Percentiles rank a stretch among this genome's conserved stretches.
Evolutionary conservation across 441 rosid genomes (phyloP).

Genomic region (Populus hybrid): DNA sequence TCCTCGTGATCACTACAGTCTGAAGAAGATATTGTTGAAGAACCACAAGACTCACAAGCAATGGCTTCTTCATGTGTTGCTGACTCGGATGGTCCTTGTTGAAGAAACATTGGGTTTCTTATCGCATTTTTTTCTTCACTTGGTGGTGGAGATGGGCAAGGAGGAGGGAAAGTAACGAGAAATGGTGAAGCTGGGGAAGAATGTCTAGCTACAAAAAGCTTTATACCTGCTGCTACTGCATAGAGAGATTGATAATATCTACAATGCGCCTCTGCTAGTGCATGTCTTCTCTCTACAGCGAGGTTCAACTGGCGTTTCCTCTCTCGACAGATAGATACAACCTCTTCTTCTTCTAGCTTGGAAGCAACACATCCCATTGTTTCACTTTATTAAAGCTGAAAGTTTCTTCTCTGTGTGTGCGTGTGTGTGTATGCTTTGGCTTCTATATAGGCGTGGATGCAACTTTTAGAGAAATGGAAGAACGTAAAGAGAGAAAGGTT

Average conservation of each 20-base stretch:
- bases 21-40: conserved; percentile 34
- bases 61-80: conserved; percentile 45
- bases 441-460: conserved; percentile 23
- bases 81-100: conserved; percentile 43
- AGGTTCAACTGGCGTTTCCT: conserved; percentile 70
- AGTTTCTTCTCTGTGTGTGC: not conserved
- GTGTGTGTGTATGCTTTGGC: not conserved
- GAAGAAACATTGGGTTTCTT: conserved; percentile 57
- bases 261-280: conserved; percentile 84
- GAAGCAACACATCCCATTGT: conserved; percentile 96
- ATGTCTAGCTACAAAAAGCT: conserved; percentile 83
- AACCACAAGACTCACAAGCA: conserved; percentile 40
- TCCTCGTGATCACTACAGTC: conserved; percentile 46
- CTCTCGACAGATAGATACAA: conserved; percentile 76
- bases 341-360: conserved; percentile 78
- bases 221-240: conserved; percentile 81
- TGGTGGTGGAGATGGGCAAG: conserved; percentile 33
- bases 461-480: conserved; percentile 17
- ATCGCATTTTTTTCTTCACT: conserved; percentile 28
- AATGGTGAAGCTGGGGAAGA: conserved; percentile 63
- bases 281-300: conserved; percentile 70
- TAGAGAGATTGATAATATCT: conserved; percentile 80
- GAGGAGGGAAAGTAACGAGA: conserved; percentile 58
- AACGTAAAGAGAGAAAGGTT: conserved; percentile 21
- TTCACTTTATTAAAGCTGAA: conserved; percentile 1